Percentiles rank a stretch among this genome's conserved stretches.
phyloP scores from a whole-genome alignment of 1,284 basidiomycete genomes.

The Coniophora puteana region DNA sequence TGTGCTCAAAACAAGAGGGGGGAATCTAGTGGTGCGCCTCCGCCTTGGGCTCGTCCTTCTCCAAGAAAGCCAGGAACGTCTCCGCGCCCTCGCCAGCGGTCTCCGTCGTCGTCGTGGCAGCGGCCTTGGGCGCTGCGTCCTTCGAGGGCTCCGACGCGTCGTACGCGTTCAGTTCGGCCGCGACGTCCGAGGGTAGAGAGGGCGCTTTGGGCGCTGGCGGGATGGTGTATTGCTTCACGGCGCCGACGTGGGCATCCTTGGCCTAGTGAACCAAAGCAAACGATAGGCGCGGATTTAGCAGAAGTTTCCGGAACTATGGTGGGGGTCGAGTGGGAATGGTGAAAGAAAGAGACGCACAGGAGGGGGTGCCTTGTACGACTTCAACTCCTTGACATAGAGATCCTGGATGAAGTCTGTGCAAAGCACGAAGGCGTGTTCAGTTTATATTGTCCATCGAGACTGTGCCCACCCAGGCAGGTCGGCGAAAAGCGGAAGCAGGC shows the following conservation, averaged over 20 bases:
- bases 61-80: conserved; percentile 55
- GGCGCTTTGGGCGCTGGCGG: conserved; percentile 71
- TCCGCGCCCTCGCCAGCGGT: conserved; percentile 46
- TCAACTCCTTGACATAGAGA: conserved; percentile 87
- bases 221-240: conserved; percentile 69
- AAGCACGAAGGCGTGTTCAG: conserved; percentile 4
- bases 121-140: conserved; percentile 22
- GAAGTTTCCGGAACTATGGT: not conserved
- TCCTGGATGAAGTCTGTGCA: conserved; percentile 86
- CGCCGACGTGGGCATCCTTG: conserved; percentile 81
- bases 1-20: too few relatives aligned
- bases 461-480: too few relatives aligned
- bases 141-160: conserved; percentile 72
- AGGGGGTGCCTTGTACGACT: conserved; percentile 76
- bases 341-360: conserved; percentile 37
- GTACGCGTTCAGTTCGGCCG: conserved; percentile 79
- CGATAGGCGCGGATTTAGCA: too few relatives aligned
- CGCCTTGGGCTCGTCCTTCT: conserved; percentile 55
- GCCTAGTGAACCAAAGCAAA: conserved; percentile 48
- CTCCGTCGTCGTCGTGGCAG: conserved; percentile 27
- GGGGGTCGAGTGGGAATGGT: not conserved
- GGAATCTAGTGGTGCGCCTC: conserved; percentile 48
- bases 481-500: conserved; percentile 24
- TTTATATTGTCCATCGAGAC: not conserved
- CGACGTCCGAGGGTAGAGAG: conserved; percentile 72